Base-by-base conservation (phyloP, 2,329 filamentous ascomycete genomes). In the Amesomyces nigricolor region DNA sequence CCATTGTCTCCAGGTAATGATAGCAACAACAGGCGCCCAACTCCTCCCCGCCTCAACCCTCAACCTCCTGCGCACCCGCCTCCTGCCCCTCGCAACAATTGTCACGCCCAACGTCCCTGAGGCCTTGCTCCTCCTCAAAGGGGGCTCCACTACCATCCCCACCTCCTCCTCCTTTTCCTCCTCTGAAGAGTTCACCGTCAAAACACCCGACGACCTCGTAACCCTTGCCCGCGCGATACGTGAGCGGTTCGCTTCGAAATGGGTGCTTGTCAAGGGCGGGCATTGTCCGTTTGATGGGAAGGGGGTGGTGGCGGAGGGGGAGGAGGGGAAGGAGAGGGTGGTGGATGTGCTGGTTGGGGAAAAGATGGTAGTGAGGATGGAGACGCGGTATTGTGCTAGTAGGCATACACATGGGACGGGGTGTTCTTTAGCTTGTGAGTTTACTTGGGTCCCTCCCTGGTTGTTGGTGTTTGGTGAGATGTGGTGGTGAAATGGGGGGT, bases 371-470 rank as follows among this genome's bases (percentile, higher is more conserved):
- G 38, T 82, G 1, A 73, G 83, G 39, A 79, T 96, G 47, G 79
- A 91, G 69, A 88, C 83, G 39, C 76, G 78, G 4, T 96, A 87
- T 66, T 77, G 89, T 59, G 72, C 77, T 9, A 90, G 87, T 8
- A 86, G 77, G 57, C 92, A 92, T 66, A 97, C 92, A 0, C 94
- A 99, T 66, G 94, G 94, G 0, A 97, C 94, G 0, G 94, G 94
- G 4, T 99, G 94, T 67, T 95, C 91, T 9, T 78, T 97, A 57
- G 94, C 94, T 40, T 96, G 86, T 88, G 70, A 74, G 84, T 76
- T 30, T 49, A 37, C 11, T n/a, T 38, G 8, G 4, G 17, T 42
- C 17, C n/a, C 22, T 19, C 2, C 2, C 16, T 14, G 42, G 1
- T 17, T 4, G n/a, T 22, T 29, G 22, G 5, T 32, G 14, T 29